phyloP scores from a whole-genome alignment of 768 basidiomycete species.

The Mycena latifolia region DNA sequence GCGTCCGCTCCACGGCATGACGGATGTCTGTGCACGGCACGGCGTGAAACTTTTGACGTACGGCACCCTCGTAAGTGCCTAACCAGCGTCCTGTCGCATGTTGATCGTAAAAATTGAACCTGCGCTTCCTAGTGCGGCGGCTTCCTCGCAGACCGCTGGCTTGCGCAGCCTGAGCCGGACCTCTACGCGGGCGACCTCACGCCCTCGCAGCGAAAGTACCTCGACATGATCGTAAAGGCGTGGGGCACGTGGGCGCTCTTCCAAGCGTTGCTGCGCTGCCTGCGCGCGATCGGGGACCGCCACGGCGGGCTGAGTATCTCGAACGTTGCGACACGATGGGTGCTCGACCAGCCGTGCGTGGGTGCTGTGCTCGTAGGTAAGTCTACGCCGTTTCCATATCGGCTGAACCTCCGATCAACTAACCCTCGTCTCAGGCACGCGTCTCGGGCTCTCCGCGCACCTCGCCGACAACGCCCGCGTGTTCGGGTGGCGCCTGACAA shows the following conservation, averaged over 20 bases:
- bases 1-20: constrained; percentile 82
- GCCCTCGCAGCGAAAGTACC: constrained; percentile 91
- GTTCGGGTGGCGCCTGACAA: neutral
- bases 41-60: constrained; percentile 78
- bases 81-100: neutral
- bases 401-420: too few relatives aligned
- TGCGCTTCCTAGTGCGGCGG: constrained; percentile 75
- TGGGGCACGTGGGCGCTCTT: constrained; percentile 88
- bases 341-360: constrained; percentile 81
- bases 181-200: constrained; percentile 75
- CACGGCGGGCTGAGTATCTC: constrained; percentile 77
- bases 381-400: neutral
- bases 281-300: constrained; percentile 74
- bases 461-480: neutral
- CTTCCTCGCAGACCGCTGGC: constrained; percentile 84
- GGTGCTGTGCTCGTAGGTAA: constrained; percentile 87
- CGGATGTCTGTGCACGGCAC: constrained; percentile 75
- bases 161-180: constrained; percentile 76
- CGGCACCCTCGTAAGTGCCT: constrained; percentile 72
- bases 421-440: neutral
- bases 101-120: neutral
- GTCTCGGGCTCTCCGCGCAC: neutral
- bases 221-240: constrained; percentile 83
- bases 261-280: constrained; percentile 69
- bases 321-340: constrained; percentile 88